Conservation (phyloP, 2,329 filamentous ascomycete species). For the Sarocladium brachiariae region DNA sequence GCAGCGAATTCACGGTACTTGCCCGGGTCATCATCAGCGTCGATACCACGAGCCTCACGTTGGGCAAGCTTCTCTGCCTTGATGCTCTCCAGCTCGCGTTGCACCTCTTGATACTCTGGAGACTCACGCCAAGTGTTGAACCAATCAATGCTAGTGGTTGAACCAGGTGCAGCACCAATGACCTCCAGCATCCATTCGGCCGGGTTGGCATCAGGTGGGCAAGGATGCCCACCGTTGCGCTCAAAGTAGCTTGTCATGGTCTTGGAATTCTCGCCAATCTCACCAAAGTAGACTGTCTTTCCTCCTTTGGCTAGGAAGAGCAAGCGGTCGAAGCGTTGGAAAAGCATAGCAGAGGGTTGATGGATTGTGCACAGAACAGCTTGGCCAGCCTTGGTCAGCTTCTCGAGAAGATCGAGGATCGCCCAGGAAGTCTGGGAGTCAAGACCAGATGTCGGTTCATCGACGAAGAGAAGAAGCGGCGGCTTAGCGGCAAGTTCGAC, state of each 20-base stretch:
- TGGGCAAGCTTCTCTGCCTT: conserved; percentile 36
- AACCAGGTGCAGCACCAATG: conserved; percentile 58
- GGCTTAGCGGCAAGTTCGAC: conserved; percentile 95
- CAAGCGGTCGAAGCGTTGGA: conserved; percentile 81
- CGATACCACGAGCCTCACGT: conserved; percentile 20
- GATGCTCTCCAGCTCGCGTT: conserved; percentile 49
- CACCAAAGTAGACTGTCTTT: conserved; percentile 65
- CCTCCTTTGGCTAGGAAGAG: conserved; percentile 75
- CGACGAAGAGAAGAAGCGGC: conserved; percentile 80
- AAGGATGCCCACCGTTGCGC: conserved; percentile 58
- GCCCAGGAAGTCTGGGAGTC: conserved; percentile 91
- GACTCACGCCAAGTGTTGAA: conserved; percentile 54
- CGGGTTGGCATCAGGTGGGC: conserved; percentile 65
- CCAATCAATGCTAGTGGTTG: conserved; percentile 60
- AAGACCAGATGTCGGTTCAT: conserved; percentile 90
- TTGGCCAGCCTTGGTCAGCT: conserved; percentile 81
- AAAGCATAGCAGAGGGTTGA: conserved; percentile 91
- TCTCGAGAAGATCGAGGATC: conserved; percentile 81
- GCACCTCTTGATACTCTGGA: conserved; percentile 47
- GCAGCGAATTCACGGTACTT: conserved; percentile 74
- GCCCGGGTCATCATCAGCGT: conserved; percentile 29
- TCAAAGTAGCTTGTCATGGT: conserved; percentile 71
- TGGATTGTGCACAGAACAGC: conserved; percentile 97
- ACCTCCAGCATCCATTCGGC: conserved; percentile 72
- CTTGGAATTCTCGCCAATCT: conserved; percentile 44